Base-by-base conservation (phyloP, 148 eudicot species). In the Hydrangea macrophylla region DNA sequence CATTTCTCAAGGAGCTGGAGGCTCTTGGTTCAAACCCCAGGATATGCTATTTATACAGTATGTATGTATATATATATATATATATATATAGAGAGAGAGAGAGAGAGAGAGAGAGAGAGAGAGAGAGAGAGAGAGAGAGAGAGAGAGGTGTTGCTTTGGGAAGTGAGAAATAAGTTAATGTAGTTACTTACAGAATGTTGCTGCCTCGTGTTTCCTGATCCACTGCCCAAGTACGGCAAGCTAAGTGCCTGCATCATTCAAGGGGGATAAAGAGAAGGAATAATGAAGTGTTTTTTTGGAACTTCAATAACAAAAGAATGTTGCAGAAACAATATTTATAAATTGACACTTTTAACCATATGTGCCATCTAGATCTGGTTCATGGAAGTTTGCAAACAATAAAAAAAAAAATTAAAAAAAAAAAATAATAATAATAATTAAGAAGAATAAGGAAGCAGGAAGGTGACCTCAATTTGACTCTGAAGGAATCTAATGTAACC, bases 401-500 rank as follows among this genome's bases (percentile, higher is more conserved):
- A 71, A 62, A 48, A 17, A 64, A 69, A 22, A 64, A 48, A 17
- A 27, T 28, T 9, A 18, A 18, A 62, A 32, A 33, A 60, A 32
- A 25, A 37, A n/a, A n/a, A n/a, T n/a, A n/a, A n/a, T n/a, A n/a
- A n/a, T n/a, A n/a, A n/a, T n/a, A 5, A 48, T 15, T 15, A 15
- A 48, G 0, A 48, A 48, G 23, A 48, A 48, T 48, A 4, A 11
- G 17, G 11, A 48, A 7, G 20, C 5, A 59, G 70, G 48, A 74
- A 55, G 30, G 74, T 85, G 78, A 92, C 97, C 97, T 92, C 91
- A 85, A 92, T 80, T 84, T 92, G 97, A 78, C 64, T 87, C 69
- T 92, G 96, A 71, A 92, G 97, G 92, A 92, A 92, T 87, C 96
- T 85, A 72, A 92, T 85, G 82, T 92, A 92, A 45, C 96, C 97